Evolutionary conservation across 2,329 filamentous ascomycete genomes (phyloP), one percentile per base, ranked within the genome.

Genomic region (Xylaria sp.): DNA sequence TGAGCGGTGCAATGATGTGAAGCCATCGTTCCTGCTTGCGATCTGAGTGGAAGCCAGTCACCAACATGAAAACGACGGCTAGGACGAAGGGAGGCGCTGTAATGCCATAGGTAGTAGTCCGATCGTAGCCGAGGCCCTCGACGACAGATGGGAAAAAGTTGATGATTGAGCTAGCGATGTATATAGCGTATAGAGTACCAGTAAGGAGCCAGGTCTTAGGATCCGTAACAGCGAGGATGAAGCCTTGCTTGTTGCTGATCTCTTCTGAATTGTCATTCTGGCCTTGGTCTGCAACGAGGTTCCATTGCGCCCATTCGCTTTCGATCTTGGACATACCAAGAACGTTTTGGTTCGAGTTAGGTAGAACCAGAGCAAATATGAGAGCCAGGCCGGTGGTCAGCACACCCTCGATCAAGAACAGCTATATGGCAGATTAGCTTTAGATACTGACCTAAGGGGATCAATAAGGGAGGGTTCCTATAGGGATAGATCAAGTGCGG

Each of bases 51-150:
- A 72, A 77, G 47, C 77, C 74, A 69, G 75, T 74, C 38, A 76
- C 15, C 51, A 77, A 71, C 73, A 78, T 78, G 58, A 69, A 69
- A 55, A 78, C 33, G 17, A 76, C 75, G 54, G 74, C 76, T 15
- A 78, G 68, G 31, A 78, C 49, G 63, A 74, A 77, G 1, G 76
- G 76, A 3, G 76, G 76, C 17, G 70, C 71, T 6, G 69, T 74
- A 9, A 76, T 70, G 3, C 68, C 58, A 13, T 66, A 67, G 1
- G 66, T 71, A 17, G 66, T 73, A 38, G 63, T 74, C 22, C 67
- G 77, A 79, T 80, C 67, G 82, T 83, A 67, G 80, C 84, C 62
- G 77, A 82, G 74, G 77, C 83, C 72, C 80, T 82, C 59, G 79
- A 79, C 73, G 78, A 86, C 73, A 2, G 73, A 69, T 29, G 72